A percentile compares a stretch with the other conserved stretches of the same genome.
Evolutionary conservation across 805 yeast species (phyloP).

Genomic region (Metschnikowia henanensis): DNA sequence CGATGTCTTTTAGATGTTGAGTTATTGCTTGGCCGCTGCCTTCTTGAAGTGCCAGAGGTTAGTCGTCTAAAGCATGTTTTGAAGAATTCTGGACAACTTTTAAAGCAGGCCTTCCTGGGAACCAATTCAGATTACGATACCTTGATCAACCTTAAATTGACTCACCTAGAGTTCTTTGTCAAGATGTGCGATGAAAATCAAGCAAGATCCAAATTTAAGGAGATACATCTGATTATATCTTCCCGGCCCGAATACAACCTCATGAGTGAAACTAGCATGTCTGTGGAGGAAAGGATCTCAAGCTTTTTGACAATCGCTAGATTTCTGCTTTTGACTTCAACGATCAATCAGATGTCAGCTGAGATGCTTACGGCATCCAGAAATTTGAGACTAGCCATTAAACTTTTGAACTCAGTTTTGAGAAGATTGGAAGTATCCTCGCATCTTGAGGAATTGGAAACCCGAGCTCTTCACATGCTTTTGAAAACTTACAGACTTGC

Average conservation of each 20-base stretch:
- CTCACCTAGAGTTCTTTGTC: constrained; percentile 31
- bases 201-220: constrained; percentile 25
- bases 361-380: constrained; percentile 30
- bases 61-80: too few species aligned
- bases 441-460: constrained; percentile 28
- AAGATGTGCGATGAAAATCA: constrained; percentile 17
- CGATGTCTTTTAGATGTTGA: constrained; percentile 1
- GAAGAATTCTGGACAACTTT: constrained; percentile 12
- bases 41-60: too few species aligned
- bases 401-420: constrained; percentile 53
- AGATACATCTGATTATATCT: constrained; percentile 23
- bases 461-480: constrained; percentile 36
- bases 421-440: constrained; percentile 34
- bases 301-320: constrained; percentile 33
- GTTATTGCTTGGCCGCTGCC: constrained; percentile 7
- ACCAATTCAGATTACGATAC: not conserved
- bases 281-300: constrained; percentile 22
- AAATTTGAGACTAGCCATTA: constrained; percentile 49
- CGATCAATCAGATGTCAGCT: constrained; percentile 18
- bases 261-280: constrained; percentile 7
- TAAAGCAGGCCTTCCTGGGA: constrained; percentile 3
- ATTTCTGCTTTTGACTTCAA: constrained; percentile 34
- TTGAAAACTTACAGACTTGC: constrained; percentile 39
- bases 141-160: constrained; percentile 18
- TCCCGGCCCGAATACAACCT: constrained; percentile 32